These are phyloP conservation scores for Fusarium liriodendri DNA, from an alignment of 2,329 filamentous ascomycete species.

Conservation along the genomic window DNA sequence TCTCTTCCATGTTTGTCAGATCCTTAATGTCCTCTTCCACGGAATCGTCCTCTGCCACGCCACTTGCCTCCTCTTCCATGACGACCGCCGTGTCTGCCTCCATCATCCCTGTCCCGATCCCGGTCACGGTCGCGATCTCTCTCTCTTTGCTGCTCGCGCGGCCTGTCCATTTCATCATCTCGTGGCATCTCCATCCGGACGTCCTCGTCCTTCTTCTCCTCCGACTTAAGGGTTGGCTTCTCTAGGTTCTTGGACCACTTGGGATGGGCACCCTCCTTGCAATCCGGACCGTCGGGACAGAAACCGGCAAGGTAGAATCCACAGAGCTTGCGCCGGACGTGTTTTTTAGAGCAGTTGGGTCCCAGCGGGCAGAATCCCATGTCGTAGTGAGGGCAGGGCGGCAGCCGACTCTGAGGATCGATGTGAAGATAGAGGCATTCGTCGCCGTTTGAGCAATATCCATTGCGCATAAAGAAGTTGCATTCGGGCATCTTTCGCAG, in stretches of 20 bases:
- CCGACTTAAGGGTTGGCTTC: constrained; percentile 77
- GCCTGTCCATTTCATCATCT: constrained; percentile 53
- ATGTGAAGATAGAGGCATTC: constrained; percentile 95
- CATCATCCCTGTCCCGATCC: constrained; percentile 38
- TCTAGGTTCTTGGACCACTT: constrained; percentile 82
- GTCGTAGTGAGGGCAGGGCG: constrained; percentile 90
- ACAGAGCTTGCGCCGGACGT: constrained; percentile 85
- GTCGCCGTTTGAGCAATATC: constrained; percentile 96
- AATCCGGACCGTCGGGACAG: constrained; percentile 83
- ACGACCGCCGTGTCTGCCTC: constrained; percentile 47
- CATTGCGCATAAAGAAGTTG: constrained; percentile 93
- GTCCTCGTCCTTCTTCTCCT: constrained; percentile 69
- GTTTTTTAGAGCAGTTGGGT: constrained; percentile 86
- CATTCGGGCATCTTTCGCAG: constrained; percentile 98
- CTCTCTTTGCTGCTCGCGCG: constrained; percentile 50
- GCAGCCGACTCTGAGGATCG: constrained; percentile 82
- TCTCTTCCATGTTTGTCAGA: not conserved
- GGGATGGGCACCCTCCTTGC: constrained; percentile 85
- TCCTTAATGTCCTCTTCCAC: constrained; percentile 48
- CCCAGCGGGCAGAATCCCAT: constrained; percentile 94
- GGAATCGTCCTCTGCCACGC: constrained; percentile 52
- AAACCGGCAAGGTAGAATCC: constrained; percentile 92
- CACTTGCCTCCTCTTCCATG: constrained; percentile 54
- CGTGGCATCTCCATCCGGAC: constrained; percentile 44
- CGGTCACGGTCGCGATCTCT: constrained; percentile 24